Evolutionary conservation across 805 yeast species (phyloP), one percentile per base, ranked within the genome.

Genomic region (Metschnikowia aberdeeniae): DNA sequence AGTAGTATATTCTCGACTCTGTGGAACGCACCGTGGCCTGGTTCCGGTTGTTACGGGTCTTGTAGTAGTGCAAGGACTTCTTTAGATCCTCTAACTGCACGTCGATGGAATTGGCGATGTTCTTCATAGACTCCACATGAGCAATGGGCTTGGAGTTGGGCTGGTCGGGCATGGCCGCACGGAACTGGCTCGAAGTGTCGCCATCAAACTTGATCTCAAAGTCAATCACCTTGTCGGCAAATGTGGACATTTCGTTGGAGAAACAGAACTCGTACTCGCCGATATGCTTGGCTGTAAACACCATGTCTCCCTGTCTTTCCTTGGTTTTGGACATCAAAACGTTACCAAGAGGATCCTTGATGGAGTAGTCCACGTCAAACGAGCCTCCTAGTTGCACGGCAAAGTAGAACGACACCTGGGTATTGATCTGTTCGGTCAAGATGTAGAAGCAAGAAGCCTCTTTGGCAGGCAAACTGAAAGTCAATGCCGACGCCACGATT

Each of bases 221-320:
- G 66, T 87, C 95, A 54, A 89, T 82, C 43, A 84, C 81, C 68
- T 88, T 89, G 60, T 86, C 90, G 44, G 89, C 84, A 61, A 80
- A 80, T 4, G 90, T 84, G 4, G 88, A 80, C 86, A 85, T 84
- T 51, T 81, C 86, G 64, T 87, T 86, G 57, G 80, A 68, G 70
- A 89, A 88, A 68, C 97, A 89, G 63, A 89, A 84, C 64, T 84
- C 85, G 70, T 88, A 89, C 64, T 89, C 96, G 35, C 97, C 97
- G 14, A 65, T 61, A 42, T 62, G 60, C 34, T 77, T 79, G 19
- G 87, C 95, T 17, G 68, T 72, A 62, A 89, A 81, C 6, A 80
- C 71, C 71, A 84, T 84, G 59, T 89, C 95, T 10, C 90, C 95
- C 63, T 85, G 92, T 63, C 85, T 78, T 61, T 82, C 80, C 54